Percentiles rank a stretch among this genome's conserved stretches.
These are phyloP conservation scores for Aspergillus sclerotialis DNA, from an alignment of 2,329 filamentous ascomycete species.

Conservation along the genomic window DNA sequence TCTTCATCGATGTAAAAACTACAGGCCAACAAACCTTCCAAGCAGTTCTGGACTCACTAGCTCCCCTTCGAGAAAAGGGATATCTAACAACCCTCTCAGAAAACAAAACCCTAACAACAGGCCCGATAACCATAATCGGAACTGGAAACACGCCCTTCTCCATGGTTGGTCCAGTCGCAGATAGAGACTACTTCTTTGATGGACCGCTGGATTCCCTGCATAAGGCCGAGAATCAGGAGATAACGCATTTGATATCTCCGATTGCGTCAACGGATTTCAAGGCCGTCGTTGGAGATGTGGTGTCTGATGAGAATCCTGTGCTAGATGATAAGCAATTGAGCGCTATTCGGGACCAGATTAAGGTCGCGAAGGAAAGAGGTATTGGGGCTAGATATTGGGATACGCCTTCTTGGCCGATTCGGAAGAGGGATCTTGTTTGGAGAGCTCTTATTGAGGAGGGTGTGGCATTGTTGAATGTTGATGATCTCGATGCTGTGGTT, in stretches of 20 bases:
- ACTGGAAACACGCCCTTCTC: constrained; percentile 50
- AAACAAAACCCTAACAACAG: constrained; percentile 37
- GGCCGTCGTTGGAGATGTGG: constrained; percentile 31
- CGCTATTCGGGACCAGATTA: constrained; percentile 47
- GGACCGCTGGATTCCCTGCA: constrained; percentile 44
- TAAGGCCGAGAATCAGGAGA: constrained; percentile 32
- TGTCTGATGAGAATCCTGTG: constrained; percentile 28
- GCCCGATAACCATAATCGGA: constrained; percentile 55
- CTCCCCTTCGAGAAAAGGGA: constrained; percentile 48
- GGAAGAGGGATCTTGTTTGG: constrained; percentile 55
- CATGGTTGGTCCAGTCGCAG: constrained; percentile 39
- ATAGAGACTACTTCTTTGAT: constrained; percentile 56
- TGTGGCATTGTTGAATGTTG: constrained; percentile 57
- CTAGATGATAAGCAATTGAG: constrained; percentile 38
- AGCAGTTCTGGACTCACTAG: constrained; percentile 48
- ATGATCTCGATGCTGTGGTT: constrained; percentile 52
- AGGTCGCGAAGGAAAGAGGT: constrained; percentile 47
- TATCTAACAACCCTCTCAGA: constrained; percentile 49
- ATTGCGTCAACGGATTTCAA: constrained; percentile 50
- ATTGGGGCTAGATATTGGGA: constrained; percentile 59
- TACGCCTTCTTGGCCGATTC: constrained; percentile 52
- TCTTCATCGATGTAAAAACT: constrained; percentile 61
- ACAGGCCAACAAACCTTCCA: constrained; percentile 50
- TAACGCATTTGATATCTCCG: constrained; percentile 44
- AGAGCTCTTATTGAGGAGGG: constrained; percentile 49